Evolutionary conservation across 345 rosid genomes (phyloP).

Genomic region (Turnera subulata): DNA sequence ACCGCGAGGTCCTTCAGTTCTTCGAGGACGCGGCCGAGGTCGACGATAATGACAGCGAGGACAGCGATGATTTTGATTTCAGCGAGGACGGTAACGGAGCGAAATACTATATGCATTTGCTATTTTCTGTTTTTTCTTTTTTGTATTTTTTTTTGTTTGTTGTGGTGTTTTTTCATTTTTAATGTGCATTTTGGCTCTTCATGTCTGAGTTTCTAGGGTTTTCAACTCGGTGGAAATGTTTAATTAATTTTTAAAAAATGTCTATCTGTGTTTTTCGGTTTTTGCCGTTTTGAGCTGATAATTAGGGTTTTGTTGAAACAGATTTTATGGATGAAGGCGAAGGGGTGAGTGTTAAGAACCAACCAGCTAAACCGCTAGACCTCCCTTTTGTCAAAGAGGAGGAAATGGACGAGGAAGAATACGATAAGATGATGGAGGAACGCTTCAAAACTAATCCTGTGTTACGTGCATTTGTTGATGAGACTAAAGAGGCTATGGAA

Average conservation of each 20-base stretch:
- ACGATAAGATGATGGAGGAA: conserved; percentile 81
- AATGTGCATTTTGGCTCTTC: background rate
- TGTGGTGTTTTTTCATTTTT: too few relatives aligned
- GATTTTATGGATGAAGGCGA: conserved; percentile 27
- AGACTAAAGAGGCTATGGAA: conserved; percentile 47
- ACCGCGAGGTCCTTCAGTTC: conserved; percentile 30
- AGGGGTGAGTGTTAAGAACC: conserved; percentile 39
- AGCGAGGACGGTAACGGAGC: conserved; percentile 4
- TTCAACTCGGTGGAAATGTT: background rate
- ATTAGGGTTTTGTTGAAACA: background rate
- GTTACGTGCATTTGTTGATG: conserved; percentile 56
- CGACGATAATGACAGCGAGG: conserved; percentile 12
- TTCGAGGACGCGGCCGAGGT: conserved; percentile 25
- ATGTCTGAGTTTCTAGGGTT: conserved; percentile 4
- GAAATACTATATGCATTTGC: background rate
- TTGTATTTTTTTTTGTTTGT: conserved; percentile 4
- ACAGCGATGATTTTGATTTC: conserved; percentile 6
- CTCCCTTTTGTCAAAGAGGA: conserved; percentile 68
- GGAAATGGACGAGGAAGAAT: conserved; percentile 66
- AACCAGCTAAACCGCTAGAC: conserved; percentile 30
- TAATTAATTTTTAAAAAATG: too few relatives aligned
- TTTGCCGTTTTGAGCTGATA: background rate
- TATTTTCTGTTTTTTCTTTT: background rate
- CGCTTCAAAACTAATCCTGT: conserved; percentile 53
- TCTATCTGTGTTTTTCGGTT: background rate